Evolutionary conservation across 176 grass and related monocot species (phyloP), one percentile per base, ranked within the genome.

Genomic region (Pharus latifolius): DNA sequence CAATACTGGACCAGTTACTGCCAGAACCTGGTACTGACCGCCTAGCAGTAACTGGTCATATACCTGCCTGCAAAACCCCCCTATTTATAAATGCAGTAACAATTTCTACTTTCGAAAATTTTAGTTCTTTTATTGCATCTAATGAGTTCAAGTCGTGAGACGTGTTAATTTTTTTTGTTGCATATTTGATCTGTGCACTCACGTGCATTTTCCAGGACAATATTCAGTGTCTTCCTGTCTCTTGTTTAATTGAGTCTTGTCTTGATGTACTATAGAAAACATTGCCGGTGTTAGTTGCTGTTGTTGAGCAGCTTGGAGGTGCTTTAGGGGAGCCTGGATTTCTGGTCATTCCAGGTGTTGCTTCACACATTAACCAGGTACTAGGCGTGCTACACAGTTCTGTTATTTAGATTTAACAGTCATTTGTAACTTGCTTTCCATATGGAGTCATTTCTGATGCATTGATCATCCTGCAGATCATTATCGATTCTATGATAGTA

Each of bases 351-450:
- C 84, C 82, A 48, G 83, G 90, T 78, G 81, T 94, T 34, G 78
- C 82, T 60, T 68, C 79, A 20, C 95, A 94, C 63, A 91, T 98
- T 57, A 93, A 83, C 52, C 95, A 88, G 89, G 95, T 98, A 76
- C 55, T 75, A 49, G 40, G 70, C 67, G 40, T 52, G 25, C 9
- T 47, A 34, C 4, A 30, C 17, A 42, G 17, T 33, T 25, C 48
- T 72, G 35, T 17, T 23, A 30, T 49, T 68, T 43, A n/a, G 17
- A 43, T n/a, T 35, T 50, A n/a, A 24, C 25, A 23, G 17, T 18
- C 17, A 11, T 14, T 58, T 65, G 7, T 44, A 25, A n/a, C n/a
- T n/a, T n/a, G n/a, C n/a, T n/a, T n/a, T n/a, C n/a, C n/a, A n/a
- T 22, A 38, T 60, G 10, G 62, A 27, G 17, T 43, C 20, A 62